phyloP scores from a whole-genome alignment of 2,329 filamentous ascomycete species.

The Arthrobotrys musiformis region DNA sequence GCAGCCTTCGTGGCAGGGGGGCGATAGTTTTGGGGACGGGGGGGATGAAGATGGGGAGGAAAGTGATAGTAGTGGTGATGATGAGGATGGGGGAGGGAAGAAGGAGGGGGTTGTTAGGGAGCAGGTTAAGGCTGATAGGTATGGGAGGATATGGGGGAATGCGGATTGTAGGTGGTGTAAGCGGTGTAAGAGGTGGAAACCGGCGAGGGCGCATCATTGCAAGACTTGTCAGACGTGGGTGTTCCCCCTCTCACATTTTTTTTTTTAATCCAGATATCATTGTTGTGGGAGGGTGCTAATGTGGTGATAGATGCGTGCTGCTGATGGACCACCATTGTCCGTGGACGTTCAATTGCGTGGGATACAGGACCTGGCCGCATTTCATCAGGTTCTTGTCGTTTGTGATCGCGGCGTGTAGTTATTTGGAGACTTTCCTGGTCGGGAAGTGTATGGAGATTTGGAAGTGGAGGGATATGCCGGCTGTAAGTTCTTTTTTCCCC shows the following conservation, averaged over 20 bases:
- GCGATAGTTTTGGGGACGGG: conserved; percentile 57
- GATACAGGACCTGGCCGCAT: conserved; percentile 81
- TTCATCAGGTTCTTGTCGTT: conserved; percentile 82
- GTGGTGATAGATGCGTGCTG: conserved; percentile 34
- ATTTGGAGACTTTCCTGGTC: conserved; percentile 72
- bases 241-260: not conserved
- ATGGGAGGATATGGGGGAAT: conserved; percentile 52
- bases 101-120: conserved; percentile 57
- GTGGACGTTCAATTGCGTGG: conserved; percentile 86
- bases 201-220: conserved; percentile 83
- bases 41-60: conserved; percentile 15
- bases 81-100: conserved; percentile 58
- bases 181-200: conserved; percentile 79
- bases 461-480: conserved; percentile 73
- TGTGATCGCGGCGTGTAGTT: conserved; percentile 72
- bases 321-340: conserved; percentile 86
- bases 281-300: conserved; percentile 35
- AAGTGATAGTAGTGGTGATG: conserved; percentile 26
- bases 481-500: conserved; percentile 62
- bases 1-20: conserved; percentile 58
- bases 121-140: conserved; percentile 21
- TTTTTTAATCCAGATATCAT: too few relatives aligned
- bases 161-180: conserved; percentile 72
- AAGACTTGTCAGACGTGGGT: conserved; percentile 73
- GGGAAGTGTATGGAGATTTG: conserved; percentile 72